Evolutionary conservation across 805 yeast genomes (phyloP), one percentile per base, ranked within the genome.

Genomic region (Kodamaea neixiangensis): DNA sequence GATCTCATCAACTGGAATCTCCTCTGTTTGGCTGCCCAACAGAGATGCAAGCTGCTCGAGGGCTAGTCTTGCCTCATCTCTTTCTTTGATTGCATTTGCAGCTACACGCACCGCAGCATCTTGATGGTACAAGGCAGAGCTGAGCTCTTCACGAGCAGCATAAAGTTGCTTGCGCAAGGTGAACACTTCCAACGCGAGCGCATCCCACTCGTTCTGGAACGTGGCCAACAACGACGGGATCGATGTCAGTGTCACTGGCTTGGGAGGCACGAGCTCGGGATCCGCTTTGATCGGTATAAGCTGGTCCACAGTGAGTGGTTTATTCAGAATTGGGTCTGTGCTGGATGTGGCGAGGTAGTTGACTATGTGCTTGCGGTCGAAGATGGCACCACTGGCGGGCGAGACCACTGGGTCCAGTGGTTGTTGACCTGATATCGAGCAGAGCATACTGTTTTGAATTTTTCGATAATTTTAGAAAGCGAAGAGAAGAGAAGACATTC

Each of bases 101-200:
- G 93, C 96, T 1, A 92, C 97, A 50, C 92, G 73, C 2, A 87
- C 83, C 2, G 97, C 96, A 0, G 97, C 97, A 64, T 92, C 98
- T 55, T 88, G 88, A 61, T 85, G 86, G 60, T 90, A 92, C 38
- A 91, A 69, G 0, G 96, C 85, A 1, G 86, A 71, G 25, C 94
- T 85, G 45, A 92, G 71, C 59, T 90, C 93, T 57, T 87, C 82
- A 52, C 86, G 79, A 1, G 91, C 77, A 19, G 74, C 72, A 47
- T 76, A 79, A 35, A 91, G 73, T 58, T 87, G 90, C 63, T 88
- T 87, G 53, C 94, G 77, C 54, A 92, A 71, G 37, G 83, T 79
- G 61, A 89, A 90, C 17, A 87, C 76, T 61, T 93, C 97, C 47
- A 92, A 71, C 22, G 93, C 88, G 41, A 89, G 64, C 0, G 97